Conservation (phyloP, 148 eudicot genomes). For the Diospyros kaki region DNA sequence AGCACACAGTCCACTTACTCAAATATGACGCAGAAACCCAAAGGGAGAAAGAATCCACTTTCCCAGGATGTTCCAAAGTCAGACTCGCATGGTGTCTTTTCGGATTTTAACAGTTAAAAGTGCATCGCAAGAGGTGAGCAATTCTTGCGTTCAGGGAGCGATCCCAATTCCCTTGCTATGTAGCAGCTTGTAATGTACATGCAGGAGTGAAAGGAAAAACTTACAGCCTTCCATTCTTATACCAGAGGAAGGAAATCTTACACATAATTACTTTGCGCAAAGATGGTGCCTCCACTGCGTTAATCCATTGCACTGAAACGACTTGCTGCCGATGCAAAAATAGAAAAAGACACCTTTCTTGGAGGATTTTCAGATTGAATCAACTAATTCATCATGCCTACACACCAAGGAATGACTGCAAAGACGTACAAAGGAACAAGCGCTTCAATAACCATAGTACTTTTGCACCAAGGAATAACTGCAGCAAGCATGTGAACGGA, state of each 20-base stretch:
- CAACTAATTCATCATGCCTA: background rate
- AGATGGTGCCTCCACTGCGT: background rate
- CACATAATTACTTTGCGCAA: background rate
- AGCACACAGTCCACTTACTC: background rate
- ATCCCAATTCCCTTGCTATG: background rate
- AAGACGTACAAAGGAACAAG: background rate
- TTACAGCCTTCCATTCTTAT: slow-evolving; percentile 6
- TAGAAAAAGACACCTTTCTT: background rate
- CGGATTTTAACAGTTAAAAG: background rate
- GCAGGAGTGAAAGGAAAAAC: background rate
- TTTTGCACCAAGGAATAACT: no score
- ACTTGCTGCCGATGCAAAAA: background rate
- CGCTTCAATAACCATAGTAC: no score
- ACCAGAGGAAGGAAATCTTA: slow-evolving; percentile 4
- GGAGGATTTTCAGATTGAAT: background rate
- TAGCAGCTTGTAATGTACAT: background rate
- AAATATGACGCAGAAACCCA: background rate
- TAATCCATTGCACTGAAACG: background rate
- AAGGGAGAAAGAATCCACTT: background rate
- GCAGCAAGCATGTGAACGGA: no score
- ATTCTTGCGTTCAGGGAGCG: background rate
- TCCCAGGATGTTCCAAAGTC: background rate
- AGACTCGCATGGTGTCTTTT: background rate
- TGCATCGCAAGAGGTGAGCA: background rate
- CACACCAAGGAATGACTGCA: slow-evolving; percentile 22